Evolutionary conservation across 306 rosid species (phyloP), one percentile per base, ranked within the genome.

Genomic region (Citrullus colocynthis): DNA sequence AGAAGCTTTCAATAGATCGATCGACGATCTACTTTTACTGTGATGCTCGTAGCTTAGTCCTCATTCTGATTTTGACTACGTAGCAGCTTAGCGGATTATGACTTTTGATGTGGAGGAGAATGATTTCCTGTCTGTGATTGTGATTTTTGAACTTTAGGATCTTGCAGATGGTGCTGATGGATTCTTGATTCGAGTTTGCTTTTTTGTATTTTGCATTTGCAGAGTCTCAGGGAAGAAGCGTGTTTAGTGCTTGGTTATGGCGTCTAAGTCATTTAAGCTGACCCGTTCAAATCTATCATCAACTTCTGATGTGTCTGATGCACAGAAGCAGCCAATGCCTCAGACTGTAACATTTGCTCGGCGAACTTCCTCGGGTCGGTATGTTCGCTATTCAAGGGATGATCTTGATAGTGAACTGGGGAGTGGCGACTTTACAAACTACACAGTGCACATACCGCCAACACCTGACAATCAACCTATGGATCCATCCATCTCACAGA

Each of bases 391-490:
- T 88, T 91, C 98, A 0, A 90, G 95, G 83, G 93, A 94, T 85
- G 96, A 90, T 88, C 96, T 94, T 34, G 98, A 94, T 77, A 92
- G 97, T 82, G 98, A 94, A 79, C 76, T 91, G 28, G 94, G 95
- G 74, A 89, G 89, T 74, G 78, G 63, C 65, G 97, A 92, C 55
- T 94, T 82, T 82, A 83, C 86, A 91, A 89, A 89, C 82, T 94
- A 94, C 32, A 94, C 95, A 1, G 98, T 94, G 79, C 97, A 94
- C 59, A 80, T 92, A 67, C 98, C 98, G 2, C 95, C 90, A 49
- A 94, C 98, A 21, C 98, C 98, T 0, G 96, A 94, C 77, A 91
- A 94, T 88, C 98, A 94, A 37, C 98, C 97, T 16, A 78, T 78
- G 97, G 93, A 93, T 85, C 85, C 85, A 16, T 82, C 93, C 16